Evolutionary conservation across 306 rosid species (phyloP), one percentile per base, ranked within the genome.

Genomic region (Coriaria nepalensis): DNA sequence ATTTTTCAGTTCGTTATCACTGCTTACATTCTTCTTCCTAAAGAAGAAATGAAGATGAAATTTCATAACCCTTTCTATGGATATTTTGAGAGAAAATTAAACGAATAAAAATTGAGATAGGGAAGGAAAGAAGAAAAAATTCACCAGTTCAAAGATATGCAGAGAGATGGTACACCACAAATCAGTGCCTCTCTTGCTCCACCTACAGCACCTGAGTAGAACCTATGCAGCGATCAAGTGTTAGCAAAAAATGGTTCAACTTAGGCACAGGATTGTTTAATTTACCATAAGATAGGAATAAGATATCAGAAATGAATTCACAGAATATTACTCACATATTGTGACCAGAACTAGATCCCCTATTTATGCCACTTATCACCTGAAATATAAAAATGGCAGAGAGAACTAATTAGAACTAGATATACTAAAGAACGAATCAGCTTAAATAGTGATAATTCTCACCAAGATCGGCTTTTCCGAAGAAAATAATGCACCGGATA

Each of bases 131-230:
- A 33, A 40, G 45, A 43, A 10, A 13, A 10, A 20, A 52, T 14
- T 64, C 37, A 78, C 85, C 77, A 70, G 49, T 61, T 73, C 53
- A 70, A 50, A 8, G 80, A 73, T 56, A 78, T 54, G 53, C 75
- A 78, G 8, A 78, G 59, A 50, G 80, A 70, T 2, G 77, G 75
- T 5, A 78, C 77, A 40, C 70, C 78, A 35, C 75, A 70, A 35
- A 78, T 64, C 53, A 73, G 34, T 43, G 85, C 85, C 53, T 78
- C 84, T 48, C 84, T 69, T 45, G 80, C 80, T 49, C 70, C 84
- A 43, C 80, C 70, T 51, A 69, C 68, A 35, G 78, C 78, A 36
- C 85, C 85, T 0, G 78, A 78, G 68, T 70, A 59, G 42, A 78
- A 49, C 54, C 80, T 73, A 38, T 29, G 33, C 20, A 44, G 6